Conservation (phyloP, 192 early-diverging fungal species). For the Gonapodya sp. region DNA sequence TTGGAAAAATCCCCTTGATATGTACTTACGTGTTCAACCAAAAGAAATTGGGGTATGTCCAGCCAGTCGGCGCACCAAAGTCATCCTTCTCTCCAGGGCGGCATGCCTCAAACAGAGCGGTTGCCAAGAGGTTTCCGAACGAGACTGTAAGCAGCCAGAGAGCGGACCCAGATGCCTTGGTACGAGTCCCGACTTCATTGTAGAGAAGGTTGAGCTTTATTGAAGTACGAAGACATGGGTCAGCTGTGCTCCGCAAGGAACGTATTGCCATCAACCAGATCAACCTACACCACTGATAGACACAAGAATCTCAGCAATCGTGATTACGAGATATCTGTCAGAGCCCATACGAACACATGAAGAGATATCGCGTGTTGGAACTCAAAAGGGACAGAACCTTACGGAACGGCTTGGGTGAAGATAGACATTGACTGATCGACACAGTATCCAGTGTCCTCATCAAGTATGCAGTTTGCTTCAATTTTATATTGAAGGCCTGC, state of each 20-base stretch:
- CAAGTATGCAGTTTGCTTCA: not conserved
- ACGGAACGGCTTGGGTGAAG: not conserved
- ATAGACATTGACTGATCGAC: slow-evolving; percentile 13
- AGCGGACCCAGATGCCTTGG: slow-evolving; percentile 39
- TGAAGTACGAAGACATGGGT: too few species aligned
- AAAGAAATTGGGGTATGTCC: not conserved
- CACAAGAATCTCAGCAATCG: slow-evolving; percentile 44
- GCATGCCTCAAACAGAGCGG: slow-evolving; percentile 11
- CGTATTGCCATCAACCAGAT: too few species aligned
- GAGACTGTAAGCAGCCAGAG: slow-evolving; percentile 44
- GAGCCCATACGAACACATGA: too few species aligned
- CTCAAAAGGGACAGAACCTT: not conserved
- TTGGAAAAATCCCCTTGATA: not conserved
- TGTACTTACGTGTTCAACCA: not conserved
- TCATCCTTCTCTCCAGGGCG: not conserved
- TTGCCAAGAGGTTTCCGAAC: slow-evolving; percentile 37
- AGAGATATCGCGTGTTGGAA: too few species aligned
- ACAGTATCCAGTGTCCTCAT: slow-evolving; percentile 16
- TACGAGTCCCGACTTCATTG: slow-evolving; percentile 50
- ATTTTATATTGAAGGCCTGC: slow-evolving; percentile 22
- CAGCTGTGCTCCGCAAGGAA: too few species aligned
- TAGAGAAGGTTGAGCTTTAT: slow-evolving; percentile 47
- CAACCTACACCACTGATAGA: slow-evolving; percentile 35
- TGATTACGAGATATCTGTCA: slow-evolving; percentile 41
- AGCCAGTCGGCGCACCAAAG: too few species aligned